phyloP scores from a whole-genome alignment of 768 basidiomycete genomes.

The Tylopilus rubrobrunneus region DNA sequence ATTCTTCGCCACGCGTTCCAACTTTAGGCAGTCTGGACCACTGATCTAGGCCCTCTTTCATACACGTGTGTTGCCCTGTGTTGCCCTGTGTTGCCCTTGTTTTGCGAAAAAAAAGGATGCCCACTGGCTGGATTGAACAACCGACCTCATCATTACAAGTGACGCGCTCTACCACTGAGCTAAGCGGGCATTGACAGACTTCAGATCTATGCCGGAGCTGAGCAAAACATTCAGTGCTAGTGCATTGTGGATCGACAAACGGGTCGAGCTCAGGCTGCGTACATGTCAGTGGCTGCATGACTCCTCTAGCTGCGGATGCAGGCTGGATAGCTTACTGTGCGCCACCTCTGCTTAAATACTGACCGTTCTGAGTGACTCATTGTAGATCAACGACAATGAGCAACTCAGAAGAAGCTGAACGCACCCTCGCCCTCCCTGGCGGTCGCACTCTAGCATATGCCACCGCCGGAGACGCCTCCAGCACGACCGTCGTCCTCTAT shows the following conservation, averaged over 20 bases:
- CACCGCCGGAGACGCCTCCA: constrained; percentile 48
- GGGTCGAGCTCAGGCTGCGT: no score
- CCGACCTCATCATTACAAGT: constrained; percentile 44
- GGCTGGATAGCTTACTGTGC: background rate
- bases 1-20: no score
- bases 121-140: constrained; percentile 45
- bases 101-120: constrained; percentile 20
- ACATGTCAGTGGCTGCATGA: no score
- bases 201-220: rapidly evolving
- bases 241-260: no score
- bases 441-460: constrained; percentile 53
- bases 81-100: no score
- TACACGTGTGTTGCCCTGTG: no score
- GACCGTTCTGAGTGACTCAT: background rate
- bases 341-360: background rate
- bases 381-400: no score
- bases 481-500: constrained; percentile 46
- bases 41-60: background rate
- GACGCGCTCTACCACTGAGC: constrained; percentile 46
- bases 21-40: no score
- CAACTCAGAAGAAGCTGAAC: background rate
- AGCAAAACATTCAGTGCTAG: no score
- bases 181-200: constrained; percentile 30
- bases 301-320: background rate
- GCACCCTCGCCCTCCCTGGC: constrained; percentile 23